Evolutionary conservation across 495 filamentous ascomycete genomes (phyloP), one percentile per base, ranked within the genome.

Genomic region (Aspergillus leporis): DNA sequence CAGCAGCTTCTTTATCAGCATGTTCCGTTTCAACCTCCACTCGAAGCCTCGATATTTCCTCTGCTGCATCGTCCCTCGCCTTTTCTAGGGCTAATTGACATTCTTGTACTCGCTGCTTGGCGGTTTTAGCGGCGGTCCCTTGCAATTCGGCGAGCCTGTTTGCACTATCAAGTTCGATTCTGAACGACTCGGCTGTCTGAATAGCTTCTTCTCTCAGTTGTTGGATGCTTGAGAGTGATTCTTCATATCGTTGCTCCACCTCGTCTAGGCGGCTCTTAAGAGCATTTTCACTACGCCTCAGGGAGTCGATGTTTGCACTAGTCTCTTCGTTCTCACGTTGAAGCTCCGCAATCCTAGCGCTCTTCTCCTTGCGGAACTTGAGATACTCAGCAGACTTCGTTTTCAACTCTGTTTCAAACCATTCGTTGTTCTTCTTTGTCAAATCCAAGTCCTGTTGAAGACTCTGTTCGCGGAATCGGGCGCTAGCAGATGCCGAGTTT

Each of bases 331-430:
- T 90, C 51, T 88, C 83, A 16, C 91, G 89, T 68, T 97, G 90
- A 30, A 99, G 84, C 66, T 93, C 89, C 12, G 91, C 78, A 62
- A 97, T 89, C 19, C 90, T 87, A 0, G 90, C 84, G 63, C 87
- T 86, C 80, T 97, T 98, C 69, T 99, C 94, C 65, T 97, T 98
- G 56, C 95, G 86, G 78, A 89, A 95, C 62, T 93, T 97, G 58
- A 91, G 82, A 47, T 90, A 84, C 64, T 98, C 95, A 32, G 84
- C 83, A 46, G 78, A 85, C 71, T 96, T 96, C 0, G 90, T 92
- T 75, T 95, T 93, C 22, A 98, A 78, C 71, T 98, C 95, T 22
- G 79, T 83, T 59, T 95, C 91, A 48, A 92, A 86, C 89, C 91
- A 98, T 58, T 98, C 95, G 60, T 91, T 92, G 74, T 89, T 95